phyloP scores from a whole-genome alignment of 2,329 filamentous ascomycete species.

The Cryphonectria nitschkei region DNA sequence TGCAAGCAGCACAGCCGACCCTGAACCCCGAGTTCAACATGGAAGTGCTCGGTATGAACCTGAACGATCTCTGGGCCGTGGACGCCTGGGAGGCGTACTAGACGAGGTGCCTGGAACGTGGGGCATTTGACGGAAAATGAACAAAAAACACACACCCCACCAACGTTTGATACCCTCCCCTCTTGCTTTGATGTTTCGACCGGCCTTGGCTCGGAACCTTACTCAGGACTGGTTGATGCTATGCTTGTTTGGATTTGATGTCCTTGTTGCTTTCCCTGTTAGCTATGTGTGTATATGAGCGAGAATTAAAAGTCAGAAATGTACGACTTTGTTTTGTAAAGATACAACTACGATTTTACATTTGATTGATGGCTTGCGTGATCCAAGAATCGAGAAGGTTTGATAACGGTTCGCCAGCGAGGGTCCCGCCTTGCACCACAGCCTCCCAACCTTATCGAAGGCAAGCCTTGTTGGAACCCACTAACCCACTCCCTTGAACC shows the following conservation, averaged over 20 bases:
- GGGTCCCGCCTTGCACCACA: too few species aligned
- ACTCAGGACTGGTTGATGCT: background rate
- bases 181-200: background rate
- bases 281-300: background rate
- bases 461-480: too few species aligned
- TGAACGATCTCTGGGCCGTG: slow-evolving; percentile 60
- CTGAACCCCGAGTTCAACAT: slow-evolving; percentile 59
- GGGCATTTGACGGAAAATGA: too few species aligned
- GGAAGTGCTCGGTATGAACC: slow-evolving; percentile 55
- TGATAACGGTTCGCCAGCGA: too few species aligned
- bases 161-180: slow-evolving; percentile 12
- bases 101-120: background rate
- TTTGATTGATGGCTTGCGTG: too few species aligned
- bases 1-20: slow-evolving; percentile 32
- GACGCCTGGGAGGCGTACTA: slow-evolving; percentile 32
- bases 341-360: too few species aligned
- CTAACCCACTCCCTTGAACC: background rate
- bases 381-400: too few species aligned
- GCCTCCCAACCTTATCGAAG: too few species aligned
- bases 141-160: background rate
- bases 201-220: background rate
- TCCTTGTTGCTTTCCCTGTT: background rate
- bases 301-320: background rate
- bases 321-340: too few species aligned
- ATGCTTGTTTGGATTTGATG: background rate